These are phyloP conservation scores for Fusarium tricinctum DNA, from an alignment of 2,329 filamentous ascomycete genomes.

Conservation along the genomic window DNA sequence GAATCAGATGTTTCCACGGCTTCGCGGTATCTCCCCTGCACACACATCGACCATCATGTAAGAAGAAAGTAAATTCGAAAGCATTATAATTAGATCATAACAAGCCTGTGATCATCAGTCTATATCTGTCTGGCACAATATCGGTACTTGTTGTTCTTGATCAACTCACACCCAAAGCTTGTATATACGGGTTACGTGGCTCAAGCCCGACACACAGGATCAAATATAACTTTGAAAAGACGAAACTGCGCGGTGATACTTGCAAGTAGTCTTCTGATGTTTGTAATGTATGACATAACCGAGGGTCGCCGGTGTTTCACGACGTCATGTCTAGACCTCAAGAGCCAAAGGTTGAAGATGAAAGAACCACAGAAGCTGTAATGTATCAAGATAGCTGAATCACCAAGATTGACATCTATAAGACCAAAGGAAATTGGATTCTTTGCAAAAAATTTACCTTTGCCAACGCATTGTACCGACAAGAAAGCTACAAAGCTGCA, in stretches of 20 bases:
- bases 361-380: neutral
- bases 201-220: neutral
- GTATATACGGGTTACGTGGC: neutral
- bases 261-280: neutral
- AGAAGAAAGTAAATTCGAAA: no score
- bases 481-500: neutral
- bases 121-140: neutral
- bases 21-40: no score
- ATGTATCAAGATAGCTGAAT: neutral
- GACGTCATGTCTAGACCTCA: neutral
- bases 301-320: constrained; percentile 5
- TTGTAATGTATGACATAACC: neutral
- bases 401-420: neutral
- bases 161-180: neutral
- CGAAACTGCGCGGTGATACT: neutral
- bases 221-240: neutral
- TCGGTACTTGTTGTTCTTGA: neutral
- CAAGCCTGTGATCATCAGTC: neutral
- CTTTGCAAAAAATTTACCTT: no score
- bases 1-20: no score
- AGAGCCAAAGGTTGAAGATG: neutral
- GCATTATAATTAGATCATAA: no score
- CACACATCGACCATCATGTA: no score
- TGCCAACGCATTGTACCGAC: neutral
- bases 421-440: neutral